Base-by-base conservation (phyloP, 2,329 filamentous ascomycete genomes). In the Fusarium paranaense region DNA sequence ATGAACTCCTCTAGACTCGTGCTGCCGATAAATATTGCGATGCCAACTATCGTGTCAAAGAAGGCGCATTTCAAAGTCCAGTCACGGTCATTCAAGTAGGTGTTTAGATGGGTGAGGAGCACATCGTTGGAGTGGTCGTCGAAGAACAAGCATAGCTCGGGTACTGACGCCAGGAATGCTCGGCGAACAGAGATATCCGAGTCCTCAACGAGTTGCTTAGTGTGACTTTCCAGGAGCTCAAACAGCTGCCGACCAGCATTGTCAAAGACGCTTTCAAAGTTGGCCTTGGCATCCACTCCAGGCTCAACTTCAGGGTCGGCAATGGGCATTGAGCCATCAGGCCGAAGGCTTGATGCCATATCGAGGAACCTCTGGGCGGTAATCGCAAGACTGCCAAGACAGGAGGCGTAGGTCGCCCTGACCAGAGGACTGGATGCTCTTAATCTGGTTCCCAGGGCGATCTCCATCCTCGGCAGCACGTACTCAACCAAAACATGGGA, bases 1-100 rank as follows among this genome's bases (percentile, higher is more conserved):
- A 98, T 97, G 77, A 98, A 99, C 76, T 97, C 95, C 82, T 99
- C 97, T 35, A 99, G 85, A 75, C 93, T 97, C 37, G 92, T 94
- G 69, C 94, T 95, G 32, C 97, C 97, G 37, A 98, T 90, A 76
- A 98, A 98, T 1, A 94, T 91, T 5, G 95, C 94, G 73, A 99
- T 95, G 5, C 95, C 96, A 18, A 98, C 94, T 30, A 98, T 95
- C 0, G 95, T 94, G 79, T 98, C 95, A 78, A 99, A 98, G 80
- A 98, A 98, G 4, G 96, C 95, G 78, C 95, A 98, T 82, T 98
- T 98, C 35, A 99, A 85, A 81, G 95, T 95, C 97, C 97, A 99
- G 81, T 99, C 95, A 47, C 93, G 91, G 78, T 98, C 97, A 76
- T 99, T 99, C 10, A 99, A 85, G 78, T 99, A 99, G 0, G 97